phyloP scores from a whole-genome alignment of 768 basidiomycete genomes.

The Psilocybe azurescens region DNA sequence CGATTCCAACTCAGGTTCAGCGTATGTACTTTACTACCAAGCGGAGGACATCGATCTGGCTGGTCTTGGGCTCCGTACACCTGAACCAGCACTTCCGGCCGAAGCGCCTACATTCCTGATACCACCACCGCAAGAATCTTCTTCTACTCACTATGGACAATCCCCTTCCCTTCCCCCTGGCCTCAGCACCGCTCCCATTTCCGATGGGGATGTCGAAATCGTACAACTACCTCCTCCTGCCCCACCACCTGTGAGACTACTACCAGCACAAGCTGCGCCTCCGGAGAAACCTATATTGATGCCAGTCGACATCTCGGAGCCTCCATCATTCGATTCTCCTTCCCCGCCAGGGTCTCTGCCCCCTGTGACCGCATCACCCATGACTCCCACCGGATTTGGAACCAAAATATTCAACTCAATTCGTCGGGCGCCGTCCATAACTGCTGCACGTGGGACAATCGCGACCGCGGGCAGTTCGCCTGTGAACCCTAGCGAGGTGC shows the following conservation, averaged over 20 bases:
- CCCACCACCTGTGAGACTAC: slow-evolving; percentile 22
- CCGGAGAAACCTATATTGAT: slow-evolving; percentile 15
- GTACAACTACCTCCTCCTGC: slow-evolving; percentile 29
- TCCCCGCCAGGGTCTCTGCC: slow-evolving; percentile 11
- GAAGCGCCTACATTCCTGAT: slow-evolving; percentile 26
- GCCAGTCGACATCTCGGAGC: slow-evolving; percentile 18
- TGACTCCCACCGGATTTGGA: slow-evolving; percentile 28
- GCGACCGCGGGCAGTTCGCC: slow-evolving; percentile 3
- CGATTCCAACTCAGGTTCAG: slow-evolving; percentile 84
- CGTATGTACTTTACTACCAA: slow-evolving; percentile 98
- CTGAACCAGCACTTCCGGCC: slow-evolving; percentile 32
- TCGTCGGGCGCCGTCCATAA: slow-evolving; percentile 39
- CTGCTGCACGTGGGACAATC: slow-evolving; percentile 24
- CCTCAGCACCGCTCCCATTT: slow-evolving; percentile 18
- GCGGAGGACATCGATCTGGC: slow-evolving; percentile 83
- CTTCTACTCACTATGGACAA: slow-evolving; percentile 22
- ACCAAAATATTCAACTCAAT: slow-evolving; percentile 36
- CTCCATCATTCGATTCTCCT: slow-evolving; percentile 9
- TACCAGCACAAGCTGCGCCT: neutral
- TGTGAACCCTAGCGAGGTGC: slow-evolving; percentile 27
- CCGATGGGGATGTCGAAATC: slow-evolving; percentile 31
- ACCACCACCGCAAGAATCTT: slow-evolving; percentile 21
- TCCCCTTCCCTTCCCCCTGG: slow-evolving; percentile 36
- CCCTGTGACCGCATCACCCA: slow-evolving; percentile 20
- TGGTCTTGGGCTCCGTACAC: slow-evolving; percentile 67